phyloP scores from a whole-genome alignment of 768 basidiomycete genomes.

The Phanerochaete carnosa region DNA sequence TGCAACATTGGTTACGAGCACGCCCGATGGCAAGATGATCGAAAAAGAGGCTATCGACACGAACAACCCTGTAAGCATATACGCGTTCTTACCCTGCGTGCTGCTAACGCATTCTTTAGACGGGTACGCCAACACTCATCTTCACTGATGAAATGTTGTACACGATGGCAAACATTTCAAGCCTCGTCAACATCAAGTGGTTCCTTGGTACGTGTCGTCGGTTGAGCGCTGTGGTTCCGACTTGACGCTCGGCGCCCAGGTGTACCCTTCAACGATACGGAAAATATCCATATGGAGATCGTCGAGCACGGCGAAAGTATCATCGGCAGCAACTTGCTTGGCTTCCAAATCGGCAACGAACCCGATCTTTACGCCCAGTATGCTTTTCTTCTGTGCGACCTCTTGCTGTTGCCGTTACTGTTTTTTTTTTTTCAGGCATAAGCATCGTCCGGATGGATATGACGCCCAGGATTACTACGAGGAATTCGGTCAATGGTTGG shows the following conservation, averaged over 20 bases:
- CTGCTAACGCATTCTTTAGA: conserved; percentile 37
- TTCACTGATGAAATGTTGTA: conserved; percentile 49
- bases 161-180: conserved; percentile 43
- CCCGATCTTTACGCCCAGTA: conserved; percentile 63
- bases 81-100: background rate
- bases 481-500: conserved; percentile 49
- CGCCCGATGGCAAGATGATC: conserved; percentile 15
- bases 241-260: conserved; percentile 21
- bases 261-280: conserved; percentile 66
- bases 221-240: background rate
- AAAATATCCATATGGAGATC: conserved; percentile 48
- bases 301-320: conserved; percentile 58
- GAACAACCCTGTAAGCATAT: conserved; percentile 34
- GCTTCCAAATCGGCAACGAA: conserved; percentile 72
- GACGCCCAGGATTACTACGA: conserved; percentile 42
- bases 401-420: background rate
- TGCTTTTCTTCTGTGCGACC: background rate
- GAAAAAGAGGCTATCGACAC: conserved; percentile 20
- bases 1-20: conserved; percentile 25
- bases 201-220: conserved; percentile 31
- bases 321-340: conserved; percentile 63
- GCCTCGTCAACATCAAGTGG: conserved; percentile 45
- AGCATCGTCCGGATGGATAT: conserved; percentile 32
- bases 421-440: conserved; percentile 23
- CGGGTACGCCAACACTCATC: conserved; percentile 48